phyloP scores from a whole-genome alignment of 352 stramenopile species.

The Globisporangium radiosum region DNA sequence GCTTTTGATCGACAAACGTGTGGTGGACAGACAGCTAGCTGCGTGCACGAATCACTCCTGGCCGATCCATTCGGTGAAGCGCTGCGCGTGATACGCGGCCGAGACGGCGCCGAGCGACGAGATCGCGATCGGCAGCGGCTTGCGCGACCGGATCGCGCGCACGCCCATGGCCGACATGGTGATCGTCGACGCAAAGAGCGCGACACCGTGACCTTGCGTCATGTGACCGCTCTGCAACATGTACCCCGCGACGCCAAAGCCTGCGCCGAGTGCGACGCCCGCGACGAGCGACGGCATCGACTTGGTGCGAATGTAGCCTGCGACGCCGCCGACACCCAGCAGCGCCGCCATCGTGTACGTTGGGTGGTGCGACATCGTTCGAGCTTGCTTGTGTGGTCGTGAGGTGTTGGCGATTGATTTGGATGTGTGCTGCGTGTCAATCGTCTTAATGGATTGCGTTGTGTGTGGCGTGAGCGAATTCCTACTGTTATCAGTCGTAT shows the following conservation, averaged over 20 bases:
- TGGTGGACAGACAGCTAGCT: no score
- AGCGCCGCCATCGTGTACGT: conserved; percentile 82
- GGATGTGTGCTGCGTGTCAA: no score
- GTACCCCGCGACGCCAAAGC: conserved; percentile 73
- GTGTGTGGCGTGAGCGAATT: no score
- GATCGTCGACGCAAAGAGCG: conserved; percentile 74
- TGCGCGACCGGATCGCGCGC: conserved; percentile 66
- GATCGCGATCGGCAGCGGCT: conserved; percentile 67
- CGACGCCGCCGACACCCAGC: conserved; percentile 52
- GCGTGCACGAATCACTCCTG: conserved; percentile 43
- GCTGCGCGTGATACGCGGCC: conserved; percentile 75
- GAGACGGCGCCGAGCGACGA: conserved; percentile 71
- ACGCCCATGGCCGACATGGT: conserved; percentile 84
- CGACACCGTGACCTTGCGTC: conserved; percentile 75
- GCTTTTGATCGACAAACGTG: background rate
- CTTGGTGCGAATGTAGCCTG: conserved; percentile 79
- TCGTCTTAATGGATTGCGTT: no score
- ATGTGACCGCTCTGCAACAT: conserved; percentile 78
- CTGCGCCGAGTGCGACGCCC: conserved; percentile 69
- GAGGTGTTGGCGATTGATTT: background rate
- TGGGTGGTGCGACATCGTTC: conserved; percentile 64
- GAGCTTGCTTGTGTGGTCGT: no score
- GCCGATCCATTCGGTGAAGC: conserved; percentile 78
- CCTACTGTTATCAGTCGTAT: no score
- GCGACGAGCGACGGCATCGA: conserved; percentile 78